These are phyloP conservation scores for Linum usitatissimum DNA, from an alignment of 345 rosid species.

Conservation along the genomic window DNA sequence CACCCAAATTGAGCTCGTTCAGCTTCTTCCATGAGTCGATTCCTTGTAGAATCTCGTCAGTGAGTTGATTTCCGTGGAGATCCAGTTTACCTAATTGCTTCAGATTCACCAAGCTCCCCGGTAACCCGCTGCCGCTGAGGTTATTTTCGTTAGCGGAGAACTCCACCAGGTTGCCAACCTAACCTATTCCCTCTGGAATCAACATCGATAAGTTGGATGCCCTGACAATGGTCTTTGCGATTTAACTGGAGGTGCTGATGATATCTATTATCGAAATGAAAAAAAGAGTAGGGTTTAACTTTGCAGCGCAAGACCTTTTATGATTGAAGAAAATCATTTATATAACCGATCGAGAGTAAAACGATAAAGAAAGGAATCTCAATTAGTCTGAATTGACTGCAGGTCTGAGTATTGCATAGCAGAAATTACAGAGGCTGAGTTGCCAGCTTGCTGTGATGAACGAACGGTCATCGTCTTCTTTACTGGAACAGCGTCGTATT, in stretches of 20 bases:
- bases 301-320: too few relatives aligned
- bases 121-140: slow-evolving; percentile 49
- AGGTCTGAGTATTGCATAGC: too few relatives aligned
- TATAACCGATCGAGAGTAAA: too few relatives aligned
- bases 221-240: slow-evolving; percentile 43
- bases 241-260: slow-evolving; percentile 44
- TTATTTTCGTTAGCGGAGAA: slow-evolving; percentile 53
- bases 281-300: too few relatives aligned
- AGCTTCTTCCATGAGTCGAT: slow-evolving; percentile 64
- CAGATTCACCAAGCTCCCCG: slow-evolving; percentile 53
- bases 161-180: slow-evolving; percentile 34
- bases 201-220: slow-evolving; percentile 61
- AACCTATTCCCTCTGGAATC: slow-evolving; percentile 71
- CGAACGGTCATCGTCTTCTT: too few relatives aligned
- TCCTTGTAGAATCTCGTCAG: slow-evolving; percentile 55
- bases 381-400: too few relatives aligned
- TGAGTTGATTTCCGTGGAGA: slow-evolving; percentile 55
- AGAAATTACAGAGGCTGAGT: too few relatives aligned
- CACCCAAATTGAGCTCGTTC: slow-evolving; percentile 66
- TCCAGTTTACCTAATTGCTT: slow-evolving; percentile 53
- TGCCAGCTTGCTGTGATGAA: too few relatives aligned
- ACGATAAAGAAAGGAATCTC: too few relatives aligned
- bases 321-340: too few relatives aligned
- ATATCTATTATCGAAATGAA: too few relatives aligned
- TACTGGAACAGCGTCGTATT: too few relatives aligned